phyloP scores from a whole-genome alignment of 2,329 filamentous ascomycete genomes.

The Hypocrella siamensis region DNA sequence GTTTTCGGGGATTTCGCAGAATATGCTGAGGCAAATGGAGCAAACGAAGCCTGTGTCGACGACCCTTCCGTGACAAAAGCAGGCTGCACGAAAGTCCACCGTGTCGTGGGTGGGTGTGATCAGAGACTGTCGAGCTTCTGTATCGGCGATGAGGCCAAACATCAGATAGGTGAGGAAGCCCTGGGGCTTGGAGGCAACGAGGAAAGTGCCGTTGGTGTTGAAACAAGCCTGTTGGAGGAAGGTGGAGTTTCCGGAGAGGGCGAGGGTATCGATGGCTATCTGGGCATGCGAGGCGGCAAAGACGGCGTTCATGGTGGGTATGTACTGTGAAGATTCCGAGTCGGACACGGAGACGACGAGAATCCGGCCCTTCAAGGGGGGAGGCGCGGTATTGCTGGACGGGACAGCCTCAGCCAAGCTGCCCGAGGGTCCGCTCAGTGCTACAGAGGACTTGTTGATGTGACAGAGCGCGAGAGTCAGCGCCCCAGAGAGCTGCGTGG shows the following conservation, averaged over 20 bases:
- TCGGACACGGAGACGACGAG: conserved; percentile 82
- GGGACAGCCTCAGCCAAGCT: conserved; percentile 21
- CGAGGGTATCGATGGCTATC: conserved; percentile 84
- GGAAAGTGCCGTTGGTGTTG: conserved; percentile 43
- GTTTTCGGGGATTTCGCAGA: conserved; percentile 50
- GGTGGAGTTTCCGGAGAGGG: conserved; percentile 71
- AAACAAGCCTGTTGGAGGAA: conserved; percentile 81
- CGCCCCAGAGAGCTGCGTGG: conserved; percentile 80
- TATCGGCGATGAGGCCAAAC: conserved; percentile 71
- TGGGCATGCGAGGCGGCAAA: conserved; percentile 82
- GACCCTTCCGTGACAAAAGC: conserved; percentile 86
- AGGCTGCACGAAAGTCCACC: conserved; percentile 95
- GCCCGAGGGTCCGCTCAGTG: conserved; percentile 41
- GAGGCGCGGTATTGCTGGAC: conserved; percentile 13
- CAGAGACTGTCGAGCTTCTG: conserved; percentile 41
- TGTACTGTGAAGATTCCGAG: conserved; percentile 77
- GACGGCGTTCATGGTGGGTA: conserved; percentile 95
- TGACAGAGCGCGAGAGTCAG: conserved; percentile 78
- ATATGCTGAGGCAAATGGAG: conserved; percentile 90
- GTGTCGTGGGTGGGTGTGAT: conserved; percentile 68
- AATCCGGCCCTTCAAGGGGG: conserved; percentile 44
- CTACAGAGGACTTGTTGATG: conserved; percentile 68
- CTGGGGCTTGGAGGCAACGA: conserved; percentile 37
- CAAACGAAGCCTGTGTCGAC: conserved; percentile 91
- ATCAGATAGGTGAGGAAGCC: conserved; percentile 86